A percentile compares a stretch with the other conserved stretches of the same genome.
Evolutionary conservation across 805 yeast species (phyloP).

Genomic region (Metschnikowia arizonensis): DNA sequence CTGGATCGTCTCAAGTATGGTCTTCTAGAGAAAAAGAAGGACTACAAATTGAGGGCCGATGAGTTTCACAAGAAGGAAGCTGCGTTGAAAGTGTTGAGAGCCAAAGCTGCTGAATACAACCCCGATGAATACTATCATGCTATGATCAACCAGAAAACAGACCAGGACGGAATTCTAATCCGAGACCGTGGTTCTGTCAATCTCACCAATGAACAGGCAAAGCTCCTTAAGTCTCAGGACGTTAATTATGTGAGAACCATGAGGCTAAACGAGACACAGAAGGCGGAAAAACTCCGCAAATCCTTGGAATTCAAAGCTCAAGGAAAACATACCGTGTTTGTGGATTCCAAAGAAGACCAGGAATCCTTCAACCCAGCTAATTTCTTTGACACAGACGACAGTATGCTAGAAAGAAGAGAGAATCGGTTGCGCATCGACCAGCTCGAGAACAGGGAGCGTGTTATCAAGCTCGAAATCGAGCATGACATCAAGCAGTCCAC

Average conservation of each 20-base stretch:
- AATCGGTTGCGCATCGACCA: constrained; percentile 67
- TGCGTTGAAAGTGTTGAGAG: constrained; percentile 64
- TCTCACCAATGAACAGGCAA: constrained; percentile 68
- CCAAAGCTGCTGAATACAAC: constrained; percentile 69
- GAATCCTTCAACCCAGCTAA: constrained; percentile 58
- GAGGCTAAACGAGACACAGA: constrained; percentile 61
- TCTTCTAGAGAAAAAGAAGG: constrained; percentile 80
- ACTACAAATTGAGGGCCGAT: constrained; percentile 47
- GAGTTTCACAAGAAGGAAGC: constrained; percentile 58
- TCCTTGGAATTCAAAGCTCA: constrained; percentile 48
- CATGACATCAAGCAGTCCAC: constrained; percentile 31
- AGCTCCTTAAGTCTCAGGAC: constrained; percentile 87
- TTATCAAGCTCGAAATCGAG: constrained; percentile 32
- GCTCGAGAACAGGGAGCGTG: constrained; percentile 39
- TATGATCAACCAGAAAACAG: constrained; percentile 71
- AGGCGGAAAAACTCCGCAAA: constrained; percentile 55
- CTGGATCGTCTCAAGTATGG: constrained; percentile 71
- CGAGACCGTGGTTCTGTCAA: constrained; percentile 58
- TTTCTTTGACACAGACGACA: constrained; percentile 66
- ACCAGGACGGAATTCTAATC: constrained; percentile 61
- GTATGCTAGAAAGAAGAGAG: constrained; percentile 58
- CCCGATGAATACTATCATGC: constrained; percentile 97
- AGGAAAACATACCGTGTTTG: constrained; percentile 84
- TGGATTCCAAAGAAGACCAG: constrained; percentile 56
- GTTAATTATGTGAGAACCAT: constrained; percentile 77